phyloP scores from a whole-genome alignment of 306 rosid species.

The Vicia sativa region DNA sequence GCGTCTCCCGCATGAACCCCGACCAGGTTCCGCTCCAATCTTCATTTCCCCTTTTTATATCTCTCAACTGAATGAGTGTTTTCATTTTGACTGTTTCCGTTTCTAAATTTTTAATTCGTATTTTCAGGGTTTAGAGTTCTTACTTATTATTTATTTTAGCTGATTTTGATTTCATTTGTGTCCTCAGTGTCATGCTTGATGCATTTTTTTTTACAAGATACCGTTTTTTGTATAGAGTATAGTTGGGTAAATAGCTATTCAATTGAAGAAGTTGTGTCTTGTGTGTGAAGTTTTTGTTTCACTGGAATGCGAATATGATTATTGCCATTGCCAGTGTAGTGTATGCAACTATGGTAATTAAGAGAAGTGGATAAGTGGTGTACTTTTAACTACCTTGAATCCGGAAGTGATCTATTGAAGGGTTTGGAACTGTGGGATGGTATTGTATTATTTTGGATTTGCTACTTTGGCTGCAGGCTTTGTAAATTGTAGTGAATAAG shows the following conservation, averaged over 20 bases:
- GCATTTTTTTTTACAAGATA: too few species aligned
- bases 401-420: slow-evolving; percentile 1
- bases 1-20: slow-evolving; percentile 75
- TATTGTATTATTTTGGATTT: slow-evolving; percentile 1
- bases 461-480: slow-evolving; percentile 6
- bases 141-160: neutral
- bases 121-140: slow-evolving; percentile 37
- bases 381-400: neutral
- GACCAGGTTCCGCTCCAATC: slow-evolving; percentile 54
- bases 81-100: slow-evolving; percentile 12
- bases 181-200: too few species aligned
- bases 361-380: neutral
- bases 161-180: slow-evolving; percentile 3
- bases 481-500: slow-evolving; percentile 28
- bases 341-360: slow-evolving; percentile 30
- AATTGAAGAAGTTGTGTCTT: slow-evolving; percentile 30
- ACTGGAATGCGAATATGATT: slow-evolving; percentile 14
- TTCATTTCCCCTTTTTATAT: neutral
- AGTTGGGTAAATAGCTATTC: too few species aligned
- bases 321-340: slow-evolving; percentile 16
- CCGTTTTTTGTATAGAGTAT: too few species aligned
- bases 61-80: slow-evolving; percentile 14
- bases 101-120: neutral
- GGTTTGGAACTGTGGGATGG: neutral
- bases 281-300: slow-evolving; percentile 17